phyloP scores from a whole-genome alignment of 2,329 filamentous ascomycete genomes.

The Ophiostoma australiae region DNA sequence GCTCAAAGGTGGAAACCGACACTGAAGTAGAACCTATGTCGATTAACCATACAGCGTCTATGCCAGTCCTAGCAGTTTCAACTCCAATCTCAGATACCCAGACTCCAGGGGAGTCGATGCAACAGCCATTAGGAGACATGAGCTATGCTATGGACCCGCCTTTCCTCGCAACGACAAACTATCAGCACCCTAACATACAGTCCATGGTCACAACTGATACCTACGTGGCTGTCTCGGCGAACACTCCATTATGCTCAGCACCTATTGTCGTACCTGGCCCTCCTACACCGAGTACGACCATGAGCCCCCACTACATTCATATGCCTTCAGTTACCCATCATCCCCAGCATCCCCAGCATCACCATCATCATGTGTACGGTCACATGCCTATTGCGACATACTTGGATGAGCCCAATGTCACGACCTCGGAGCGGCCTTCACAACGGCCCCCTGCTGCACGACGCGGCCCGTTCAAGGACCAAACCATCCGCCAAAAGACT shows the following conservation, averaged over 20 bases:
- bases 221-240: not conserved
- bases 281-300: not conserved
- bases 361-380: not conserved
- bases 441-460: constrained; percentile 38
- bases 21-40: not conserved
- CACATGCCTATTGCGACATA: constrained; percentile 6
- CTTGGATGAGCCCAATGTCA: constrained; percentile 28
- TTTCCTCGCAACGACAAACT: not conserved
- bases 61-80: not conserved
- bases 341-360: constrained; percentile 12
- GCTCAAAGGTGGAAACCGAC: not conserved
- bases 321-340: not conserved
- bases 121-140: not conserved
- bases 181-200: not conserved
- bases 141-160: not conserved
- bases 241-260: not conserved
- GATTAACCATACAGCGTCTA: not conserved
- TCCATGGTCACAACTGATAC: not conserved
- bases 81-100: not conserved
- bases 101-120: not conserved
- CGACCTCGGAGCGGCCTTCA: constrained; percentile 33
- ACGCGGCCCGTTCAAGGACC: constrained; percentile 52
- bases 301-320: not conserved
- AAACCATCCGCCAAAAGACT: constrained; percentile 48
- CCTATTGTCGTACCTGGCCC: not conserved